A percentile compares a stretch with the other conserved stretches of the same genome.
Conservation (phyloP, 495 filamentous ascomycete species). For the Neurospora tetraspora region DNA sequence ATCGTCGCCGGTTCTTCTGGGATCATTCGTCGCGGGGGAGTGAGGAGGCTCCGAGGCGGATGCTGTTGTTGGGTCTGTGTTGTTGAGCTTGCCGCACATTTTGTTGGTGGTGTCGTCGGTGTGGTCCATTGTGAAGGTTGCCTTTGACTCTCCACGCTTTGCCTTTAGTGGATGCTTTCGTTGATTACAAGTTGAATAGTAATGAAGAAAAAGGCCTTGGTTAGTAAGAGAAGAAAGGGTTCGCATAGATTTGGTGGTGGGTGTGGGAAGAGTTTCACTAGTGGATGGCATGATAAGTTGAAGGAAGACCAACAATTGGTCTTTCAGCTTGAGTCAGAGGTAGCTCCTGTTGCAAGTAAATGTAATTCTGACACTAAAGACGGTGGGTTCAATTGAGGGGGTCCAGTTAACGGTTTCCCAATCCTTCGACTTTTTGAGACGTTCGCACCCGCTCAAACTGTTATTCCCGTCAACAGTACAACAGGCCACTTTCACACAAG, state of each 20-base stretch:
- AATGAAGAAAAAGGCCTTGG: neutral
- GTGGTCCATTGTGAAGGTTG: neutral
- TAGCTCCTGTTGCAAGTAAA: neutral
- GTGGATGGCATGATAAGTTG: neutral
- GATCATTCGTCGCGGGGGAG: neutral
- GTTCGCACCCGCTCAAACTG: neutral
- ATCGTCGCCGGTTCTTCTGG: neutral
- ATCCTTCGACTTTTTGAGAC: neutral
- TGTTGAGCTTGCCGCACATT: neutral
- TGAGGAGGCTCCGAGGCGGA: neutral
- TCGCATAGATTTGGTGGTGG: neutral
- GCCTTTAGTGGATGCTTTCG: neutral
- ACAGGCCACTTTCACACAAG: neutral
- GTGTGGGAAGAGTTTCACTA: neutral
- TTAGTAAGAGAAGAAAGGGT: neutral
- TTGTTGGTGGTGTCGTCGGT: neutral
- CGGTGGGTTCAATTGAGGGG: neutral
- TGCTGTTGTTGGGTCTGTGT: neutral
- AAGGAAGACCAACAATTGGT: neutral
- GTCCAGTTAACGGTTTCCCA: neutral
- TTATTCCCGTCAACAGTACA: neutral
- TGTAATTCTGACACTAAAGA: neutral
- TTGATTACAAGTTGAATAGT: neutral
- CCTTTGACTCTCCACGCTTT: neutral
- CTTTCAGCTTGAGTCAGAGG: neutral